Base-by-base conservation (phyloP, 768 basidiomycete genomes). In the Tephrocybe sp. region DNA sequence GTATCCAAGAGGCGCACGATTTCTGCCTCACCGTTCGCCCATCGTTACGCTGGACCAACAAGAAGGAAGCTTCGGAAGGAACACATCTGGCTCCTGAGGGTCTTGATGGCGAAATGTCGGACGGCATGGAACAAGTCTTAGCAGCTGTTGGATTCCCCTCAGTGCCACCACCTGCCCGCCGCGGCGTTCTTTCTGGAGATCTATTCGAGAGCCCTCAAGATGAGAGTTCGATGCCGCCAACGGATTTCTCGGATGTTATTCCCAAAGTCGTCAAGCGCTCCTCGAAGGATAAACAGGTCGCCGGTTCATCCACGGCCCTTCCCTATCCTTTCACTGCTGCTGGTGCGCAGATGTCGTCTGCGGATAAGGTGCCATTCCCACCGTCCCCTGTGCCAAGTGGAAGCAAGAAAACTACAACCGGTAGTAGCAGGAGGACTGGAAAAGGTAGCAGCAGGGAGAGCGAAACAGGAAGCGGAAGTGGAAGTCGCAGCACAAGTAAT, bases 1-100 rank as follows among this genome's bases (percentile, higher is more conserved):
- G 92, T 37, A 74, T 94, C 22, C 80, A 84, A 56, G 88, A 89
- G 47, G 86, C 86, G 0, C 92, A 82, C 60, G 88, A 93, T 55
- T 86, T 93, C 56, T 94, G 93, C 61, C 66, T 79, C 23, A 72
- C 69, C 7, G 59, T 66, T 4, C 64, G 62, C 11, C 65, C 64
- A 11, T 49, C 61, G 10, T 49, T 64, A 19, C 59, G 71, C 1
- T 75, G 72, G 72, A 61, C 64, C 40, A 58, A 57, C 50, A 55
- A 63, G 22, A 69, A 69, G 49, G 39, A 65, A 40, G 44, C 49
- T 50, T 38, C 58, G 49, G 59, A 71, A 57, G 63, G 62, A 56
- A 64, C 67, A 46, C 64, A 64, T 43, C 53, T 61, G 51, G 27
- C 50, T 53, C 29, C 31, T 47, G 39, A 53, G 29, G 38, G 51